Conservation (phyloP, 106 monocot species). For the Posidonia australis region DNA sequence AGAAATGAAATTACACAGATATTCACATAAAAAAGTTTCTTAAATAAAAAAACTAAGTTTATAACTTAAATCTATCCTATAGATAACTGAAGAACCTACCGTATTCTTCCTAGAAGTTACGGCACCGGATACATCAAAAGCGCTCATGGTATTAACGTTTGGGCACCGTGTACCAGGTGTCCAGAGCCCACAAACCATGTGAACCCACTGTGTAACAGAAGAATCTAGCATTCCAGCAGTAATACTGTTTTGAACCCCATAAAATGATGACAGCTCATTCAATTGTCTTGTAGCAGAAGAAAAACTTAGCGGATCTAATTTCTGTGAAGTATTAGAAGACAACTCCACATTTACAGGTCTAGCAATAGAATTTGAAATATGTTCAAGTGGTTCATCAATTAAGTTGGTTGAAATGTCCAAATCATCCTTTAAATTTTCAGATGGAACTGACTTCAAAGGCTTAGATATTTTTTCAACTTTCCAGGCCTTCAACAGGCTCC, state of each 20-base stretch:
- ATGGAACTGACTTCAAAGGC: slow-evolving; percentile 7
- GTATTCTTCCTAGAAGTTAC: slow-evolving; percentile 36
- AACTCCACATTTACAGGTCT: slow-evolving; percentile 3
- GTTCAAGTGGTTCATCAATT: slow-evolving; percentile 13
- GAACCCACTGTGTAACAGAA: slow-evolving; percentile 66
- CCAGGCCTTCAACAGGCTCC: slow-evolving; percentile 55
- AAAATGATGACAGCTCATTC: slow-evolving; percentile 1
- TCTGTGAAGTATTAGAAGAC: not conserved
- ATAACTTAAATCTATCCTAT: not conserved
- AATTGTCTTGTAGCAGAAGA: not conserved
- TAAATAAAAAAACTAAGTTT: not conserved
- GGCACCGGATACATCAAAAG: slow-evolving; percentile 88
- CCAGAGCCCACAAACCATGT: slow-evolving; percentile 97
- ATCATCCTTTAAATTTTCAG: slow-evolving; percentile 2
- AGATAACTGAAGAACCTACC: slow-evolving; percentile 16
- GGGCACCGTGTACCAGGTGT: slow-evolving; percentile 90
- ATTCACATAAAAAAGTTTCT: not conserved
- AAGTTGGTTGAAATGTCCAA: slow-evolving; percentile 1
- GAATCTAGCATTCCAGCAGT: slow-evolving; percentile 40
- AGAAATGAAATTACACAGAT: not conserved
- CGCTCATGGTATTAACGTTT: slow-evolving; percentile 81
- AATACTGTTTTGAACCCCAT: slow-evolving; percentile 27
- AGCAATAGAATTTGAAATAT: slow-evolving; percentile 13
- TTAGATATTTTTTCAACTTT: slow-evolving; percentile 17
- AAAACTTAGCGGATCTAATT: slow-evolving; percentile 3